Base-by-base conservation (phyloP, 2,329 filamentous ascomycete genomes). In the Colletotrichum sp. region DNA sequence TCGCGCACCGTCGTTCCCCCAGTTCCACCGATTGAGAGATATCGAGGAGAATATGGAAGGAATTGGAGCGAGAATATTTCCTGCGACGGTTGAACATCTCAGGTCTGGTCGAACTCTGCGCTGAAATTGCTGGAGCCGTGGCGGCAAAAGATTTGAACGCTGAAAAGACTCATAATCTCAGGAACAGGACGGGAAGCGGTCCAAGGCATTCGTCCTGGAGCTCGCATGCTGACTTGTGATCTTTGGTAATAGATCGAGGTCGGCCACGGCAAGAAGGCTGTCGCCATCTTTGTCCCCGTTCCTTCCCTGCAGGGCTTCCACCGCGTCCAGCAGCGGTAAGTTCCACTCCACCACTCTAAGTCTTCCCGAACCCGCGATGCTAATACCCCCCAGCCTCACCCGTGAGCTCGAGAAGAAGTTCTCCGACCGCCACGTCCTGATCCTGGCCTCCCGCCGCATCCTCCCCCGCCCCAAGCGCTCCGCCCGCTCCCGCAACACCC, bases 391-490 rank as follows among this genome's bases (percentile, higher is more conserved):
- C n/a, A 98, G 96, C 87, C 94, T 99, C 87, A 99, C 97, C 89
- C 97, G 97, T 90, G 97, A 99, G 93, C 96, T 99, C 87, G 97
- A 99, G 94, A 99, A 99, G 96, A 99, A 99, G 92, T 99, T 99
- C 95, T 98, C 97, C 80, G 97, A 99, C 93, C 97, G 97, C 90
- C 97, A 99, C 90, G 97, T 99, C 88, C 92, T 99, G 88, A 96
- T 99, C 93, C 94, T 99, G 84, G 97, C 97, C 83, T 97, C 96
- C 86, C 97, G 97, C 93, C 97, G 97, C 89, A 99, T 99, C 85
- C 93, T 99, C 79, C 96, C 97, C 88, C 96, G 96, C 88, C 97
- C 97, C 88, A 98, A 98, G 95, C 96, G 96, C 88, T 98, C 96
- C 88, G 95, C 94, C 91, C 96, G 96, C 91, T 95, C 94, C 82